phyloP scores from a whole-genome alignment of 257 asterid genomes.

The Cynanchum wilfordii region DNA sequence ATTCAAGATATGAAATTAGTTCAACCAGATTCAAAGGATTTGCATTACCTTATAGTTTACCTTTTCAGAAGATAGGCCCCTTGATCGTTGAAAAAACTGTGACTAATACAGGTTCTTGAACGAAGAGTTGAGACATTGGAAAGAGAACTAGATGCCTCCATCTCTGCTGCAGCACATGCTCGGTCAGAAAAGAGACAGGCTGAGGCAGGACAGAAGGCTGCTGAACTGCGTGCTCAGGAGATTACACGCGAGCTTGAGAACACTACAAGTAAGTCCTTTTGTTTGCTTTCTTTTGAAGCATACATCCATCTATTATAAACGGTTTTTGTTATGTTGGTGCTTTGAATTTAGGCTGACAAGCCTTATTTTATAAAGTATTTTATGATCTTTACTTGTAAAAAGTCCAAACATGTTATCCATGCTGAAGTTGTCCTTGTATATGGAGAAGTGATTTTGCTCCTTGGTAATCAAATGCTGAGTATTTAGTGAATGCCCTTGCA shows the following conservation, averaged over 20 bases:
- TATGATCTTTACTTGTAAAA: background rate
- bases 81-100: background rate
- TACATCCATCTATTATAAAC: background rate
- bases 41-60: background rate
- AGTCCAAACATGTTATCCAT: background rate
- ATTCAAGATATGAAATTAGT: background rate
- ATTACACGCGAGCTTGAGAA: slow-evolving; percentile 83
- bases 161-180: slow-evolving; percentile 94
- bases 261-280: slow-evolving; percentile 65
- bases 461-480: background rate
- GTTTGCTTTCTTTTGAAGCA: background rate
- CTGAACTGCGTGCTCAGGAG: slow-evolving; percentile 75
- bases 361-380: background rate
- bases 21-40: background rate
- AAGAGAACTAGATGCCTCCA: slow-evolving; percentile 87
- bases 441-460: background rate
- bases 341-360: background rate
- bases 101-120: slow-evolving; percentile 70
- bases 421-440: background rate
- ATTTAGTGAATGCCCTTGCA: background rate
- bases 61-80: background rate
- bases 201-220: slow-evolving; percentile 84
- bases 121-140: slow-evolving; percentile 90
- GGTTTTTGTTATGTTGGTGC: background rate
- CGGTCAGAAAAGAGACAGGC: slow-evolving; percentile 91